These are phyloP conservation scores for Exserohilum rostratum DNA, from an alignment of 2,329 filamentous ascomycete genomes.

Conservation along the genomic window DNA sequence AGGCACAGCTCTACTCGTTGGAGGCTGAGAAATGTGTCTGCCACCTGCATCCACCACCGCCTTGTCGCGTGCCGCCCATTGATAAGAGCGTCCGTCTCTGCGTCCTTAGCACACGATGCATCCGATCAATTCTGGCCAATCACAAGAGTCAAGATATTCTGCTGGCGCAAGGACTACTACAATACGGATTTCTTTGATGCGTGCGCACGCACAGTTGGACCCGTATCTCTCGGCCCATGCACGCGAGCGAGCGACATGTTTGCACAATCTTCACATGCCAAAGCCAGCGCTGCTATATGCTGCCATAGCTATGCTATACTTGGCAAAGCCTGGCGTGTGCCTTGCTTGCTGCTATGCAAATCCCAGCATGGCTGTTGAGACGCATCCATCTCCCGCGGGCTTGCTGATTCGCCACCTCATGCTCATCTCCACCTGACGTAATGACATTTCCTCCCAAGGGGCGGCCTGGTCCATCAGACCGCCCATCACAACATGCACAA, in stretches of 20 bases:
- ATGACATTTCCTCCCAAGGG: constrained; percentile 14
- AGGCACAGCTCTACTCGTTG: no score
- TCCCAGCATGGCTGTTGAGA: constrained; percentile 15
- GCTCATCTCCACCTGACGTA: constrained; percentile 12
- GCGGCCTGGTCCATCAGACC: constrained; percentile 7
- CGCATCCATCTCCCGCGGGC: constrained; percentile 12
- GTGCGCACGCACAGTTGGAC: background rate
- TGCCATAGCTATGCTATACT: background rate
- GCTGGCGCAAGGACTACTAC: no score
- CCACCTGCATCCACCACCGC: background rate
- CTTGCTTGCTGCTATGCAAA: constrained; percentile 11
- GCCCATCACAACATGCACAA: constrained; percentile 11
- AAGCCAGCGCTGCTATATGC: background rate
- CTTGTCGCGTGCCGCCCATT: background rate
- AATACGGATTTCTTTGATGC: background rate
- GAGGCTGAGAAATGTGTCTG: background rate
- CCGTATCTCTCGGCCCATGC: background rate
- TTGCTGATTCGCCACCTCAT: constrained; percentile 6
- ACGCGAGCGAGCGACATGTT: background rate
- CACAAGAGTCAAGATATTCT: background rate
- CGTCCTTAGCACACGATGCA: background rate
- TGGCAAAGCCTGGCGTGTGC: background rate
- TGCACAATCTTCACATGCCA: background rate
- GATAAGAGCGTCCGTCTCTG: background rate
- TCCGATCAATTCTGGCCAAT: background rate